Conservation (phyloP, 1,284 basidiomycete genomes). For the Ceratobasidium sp. region DNA sequence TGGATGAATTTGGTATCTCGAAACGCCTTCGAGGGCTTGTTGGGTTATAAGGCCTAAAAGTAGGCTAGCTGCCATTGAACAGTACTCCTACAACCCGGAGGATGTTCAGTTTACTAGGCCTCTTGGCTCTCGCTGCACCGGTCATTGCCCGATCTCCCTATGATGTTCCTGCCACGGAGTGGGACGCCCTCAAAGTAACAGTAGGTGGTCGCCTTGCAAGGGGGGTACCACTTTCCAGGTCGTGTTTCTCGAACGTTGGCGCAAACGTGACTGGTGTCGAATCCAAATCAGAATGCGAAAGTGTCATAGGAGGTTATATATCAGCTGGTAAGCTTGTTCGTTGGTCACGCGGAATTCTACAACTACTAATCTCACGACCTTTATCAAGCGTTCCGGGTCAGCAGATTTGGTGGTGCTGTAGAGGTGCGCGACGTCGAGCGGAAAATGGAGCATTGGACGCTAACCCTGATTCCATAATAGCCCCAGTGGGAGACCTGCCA, state of each 20-base stretch:
- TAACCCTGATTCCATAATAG: background rate
- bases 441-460: too few species aligned
- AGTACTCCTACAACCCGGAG: too few species aligned
- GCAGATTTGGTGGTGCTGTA: slow-evolving; percentile 4
- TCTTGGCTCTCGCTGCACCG: too few species aligned
- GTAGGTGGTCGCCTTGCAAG: slow-evolving; percentile 15
- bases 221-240: background rate
- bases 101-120: too few species aligned
- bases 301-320: slow-evolving; percentile 8
- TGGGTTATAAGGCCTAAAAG: too few species aligned
- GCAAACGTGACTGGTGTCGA: background rate
- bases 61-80: too few species aligned
- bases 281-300: slow-evolving; percentile 4
- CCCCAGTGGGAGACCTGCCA: slow-evolving; percentile 32
- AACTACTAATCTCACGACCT: background rate
- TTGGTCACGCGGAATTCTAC: background rate
- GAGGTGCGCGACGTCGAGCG: background rate
- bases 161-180: slow-evolving; percentile 16
- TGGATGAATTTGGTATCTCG: too few species aligned
- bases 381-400: slow-evolving; percentile 10
- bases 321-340: background rate
- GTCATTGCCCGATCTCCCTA: too few species aligned
- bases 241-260: background rate
- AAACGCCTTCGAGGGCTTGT: too few species aligned
- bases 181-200: slow-evolving; percentile 23